Conservation (phyloP, 2,329 filamentous ascomycete species). For the Teratosphaeria destructans region DNA sequence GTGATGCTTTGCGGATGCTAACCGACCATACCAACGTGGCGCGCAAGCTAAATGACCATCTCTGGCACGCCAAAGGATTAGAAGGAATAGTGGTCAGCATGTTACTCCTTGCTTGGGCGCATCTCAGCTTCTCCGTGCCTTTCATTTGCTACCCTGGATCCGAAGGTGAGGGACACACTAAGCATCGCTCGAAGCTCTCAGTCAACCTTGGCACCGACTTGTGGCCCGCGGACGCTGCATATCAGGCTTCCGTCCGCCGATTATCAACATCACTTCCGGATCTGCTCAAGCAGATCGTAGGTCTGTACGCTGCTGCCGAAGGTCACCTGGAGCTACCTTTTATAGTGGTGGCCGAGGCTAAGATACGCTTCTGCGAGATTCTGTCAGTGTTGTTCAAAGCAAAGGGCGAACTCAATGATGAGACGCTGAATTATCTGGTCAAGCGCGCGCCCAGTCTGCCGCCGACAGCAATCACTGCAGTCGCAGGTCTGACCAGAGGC, state of each 20-base stretch:
- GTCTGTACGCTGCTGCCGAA: constrained; percentile 56
- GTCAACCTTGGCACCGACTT: constrained; percentile 10
- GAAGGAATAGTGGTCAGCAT: constrained; percentile 79
- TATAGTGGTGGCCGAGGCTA: constrained; percentile 60
- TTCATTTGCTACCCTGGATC: constrained; percentile 22
- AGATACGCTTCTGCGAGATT: constrained; percentile 62
- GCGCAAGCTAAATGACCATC: constrained; percentile 71
- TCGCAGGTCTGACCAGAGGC: constrained; percentile 20
- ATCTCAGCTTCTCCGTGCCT: constrained; percentile 66
- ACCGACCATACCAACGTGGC: constrained; percentile 68
- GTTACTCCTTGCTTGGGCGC: constrained; percentile 73
- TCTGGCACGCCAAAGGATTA: constrained; percentile 96
- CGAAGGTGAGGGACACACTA: constrained; percentile 15
- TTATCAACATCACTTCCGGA: constrained; percentile 57
- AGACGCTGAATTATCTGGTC: constrained; percentile 35
- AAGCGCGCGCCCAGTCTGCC: neutral
- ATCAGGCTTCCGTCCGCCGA: constrained; percentile 32
- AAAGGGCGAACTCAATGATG: constrained; percentile 51
- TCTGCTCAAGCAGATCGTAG: constrained; percentile 62
- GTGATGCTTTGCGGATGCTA: constrained; percentile 74
- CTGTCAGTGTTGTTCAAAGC: constrained; percentile 56
- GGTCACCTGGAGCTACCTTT: constrained; percentile 57
- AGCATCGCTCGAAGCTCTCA: constrained; percentile 14
- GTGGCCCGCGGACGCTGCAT: constrained; percentile 8
- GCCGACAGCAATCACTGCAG: neutral